Evolutionary conservation across 1,284 basidiomycete species (phyloP).

Genomic region (Boletellus deceptivus): DNA sequence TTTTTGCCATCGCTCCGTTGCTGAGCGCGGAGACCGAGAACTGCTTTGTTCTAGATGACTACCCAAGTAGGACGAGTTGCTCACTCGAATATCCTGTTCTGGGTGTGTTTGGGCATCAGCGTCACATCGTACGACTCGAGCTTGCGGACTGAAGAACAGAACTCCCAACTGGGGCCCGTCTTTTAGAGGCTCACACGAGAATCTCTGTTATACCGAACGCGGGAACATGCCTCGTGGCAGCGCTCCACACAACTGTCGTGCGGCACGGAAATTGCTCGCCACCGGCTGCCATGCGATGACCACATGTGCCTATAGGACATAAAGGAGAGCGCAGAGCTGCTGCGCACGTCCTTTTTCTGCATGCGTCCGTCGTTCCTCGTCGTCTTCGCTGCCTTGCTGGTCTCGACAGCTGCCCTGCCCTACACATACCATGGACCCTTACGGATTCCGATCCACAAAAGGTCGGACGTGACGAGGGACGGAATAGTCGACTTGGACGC

Average conservation of each 20-base stretch:
- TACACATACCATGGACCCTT: slow-evolving; percentile 6
- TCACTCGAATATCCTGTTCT: too few relatives aligned
- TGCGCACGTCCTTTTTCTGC: not conserved
- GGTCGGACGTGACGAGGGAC: slow-evolving; percentile 9
- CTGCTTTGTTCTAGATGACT: too few relatives aligned
- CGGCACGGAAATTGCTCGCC: not conserved
- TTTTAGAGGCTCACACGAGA: too few relatives aligned
- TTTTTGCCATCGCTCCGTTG: too few relatives aligned
- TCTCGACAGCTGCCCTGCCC: slow-evolving; percentile 16
- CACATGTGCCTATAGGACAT: slow-evolving; percentile 10
- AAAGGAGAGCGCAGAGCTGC: not conserved
- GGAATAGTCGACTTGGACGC: slow-evolving; percentile 19
- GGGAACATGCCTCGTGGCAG: not conserved
- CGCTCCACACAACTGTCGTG: not conserved
- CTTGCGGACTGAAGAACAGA: too few relatives aligned
- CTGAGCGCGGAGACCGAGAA: too few relatives aligned
- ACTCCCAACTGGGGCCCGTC: too few relatives aligned
- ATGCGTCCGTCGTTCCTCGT: slow-evolving; percentile 6
- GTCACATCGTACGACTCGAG: too few relatives aligned
- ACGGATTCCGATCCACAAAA: slow-evolving; percentile 20
- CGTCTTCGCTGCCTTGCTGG: slow-evolving; percentile 11
- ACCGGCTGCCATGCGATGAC: slow-evolving; percentile 1
- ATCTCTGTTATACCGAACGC: too few relatives aligned
- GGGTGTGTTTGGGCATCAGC: too few relatives aligned
- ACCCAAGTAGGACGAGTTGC: too few relatives aligned